These are phyloP conservation scores for Aspergillus funiculosus DNA, from an alignment of 495 filamentous ascomycete genomes.

Conservation along the genomic window DNA sequence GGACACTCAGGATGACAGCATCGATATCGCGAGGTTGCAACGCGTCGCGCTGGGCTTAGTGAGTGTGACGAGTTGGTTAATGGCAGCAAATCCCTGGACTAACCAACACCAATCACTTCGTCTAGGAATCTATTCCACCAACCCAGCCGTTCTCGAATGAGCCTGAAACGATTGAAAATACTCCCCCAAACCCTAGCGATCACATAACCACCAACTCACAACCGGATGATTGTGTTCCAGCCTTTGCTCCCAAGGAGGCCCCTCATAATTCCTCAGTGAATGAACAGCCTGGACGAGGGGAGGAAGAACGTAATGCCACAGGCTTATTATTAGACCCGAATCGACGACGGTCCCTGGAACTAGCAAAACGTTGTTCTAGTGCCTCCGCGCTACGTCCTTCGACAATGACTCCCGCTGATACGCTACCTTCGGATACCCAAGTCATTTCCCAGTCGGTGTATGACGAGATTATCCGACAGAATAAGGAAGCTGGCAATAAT, in stretches of 20 bases:
- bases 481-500: slow-evolving; percentile 27
- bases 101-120: slow-evolving; percentile 26
- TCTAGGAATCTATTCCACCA: slow-evolving; percentile 31
- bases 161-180: slow-evolving; percentile 11
- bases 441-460: slow-evolving; percentile 49
- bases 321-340: slow-evolving; percentile 8
- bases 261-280: slow-evolving; percentile 7
- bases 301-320: slow-evolving; percentile 19
- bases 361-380: not conserved
- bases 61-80: slow-evolving; percentile 27
- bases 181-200: not conserved
- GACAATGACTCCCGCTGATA: slow-evolving; percentile 34
- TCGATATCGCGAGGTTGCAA: slow-evolving; percentile 46
- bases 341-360: slow-evolving; percentile 6
- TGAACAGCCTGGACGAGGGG: not conserved
- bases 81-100: slow-evolving; percentile 27
- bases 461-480: slow-evolving; percentile 39
- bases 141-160: slow-evolving; percentile 21
- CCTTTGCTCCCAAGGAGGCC: slow-evolving; percentile 1
- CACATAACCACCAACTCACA: not conserved
- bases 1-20: slow-evolving; percentile 44
- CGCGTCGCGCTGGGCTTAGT: slow-evolving; percentile 46
- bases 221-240: not conserved
- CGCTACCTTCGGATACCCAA: slow-evolving; percentile 45
- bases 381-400: slow-evolving; percentile 12